Conservation (phyloP, 306 rosid genomes). For the Castanospermum australe region DNA sequence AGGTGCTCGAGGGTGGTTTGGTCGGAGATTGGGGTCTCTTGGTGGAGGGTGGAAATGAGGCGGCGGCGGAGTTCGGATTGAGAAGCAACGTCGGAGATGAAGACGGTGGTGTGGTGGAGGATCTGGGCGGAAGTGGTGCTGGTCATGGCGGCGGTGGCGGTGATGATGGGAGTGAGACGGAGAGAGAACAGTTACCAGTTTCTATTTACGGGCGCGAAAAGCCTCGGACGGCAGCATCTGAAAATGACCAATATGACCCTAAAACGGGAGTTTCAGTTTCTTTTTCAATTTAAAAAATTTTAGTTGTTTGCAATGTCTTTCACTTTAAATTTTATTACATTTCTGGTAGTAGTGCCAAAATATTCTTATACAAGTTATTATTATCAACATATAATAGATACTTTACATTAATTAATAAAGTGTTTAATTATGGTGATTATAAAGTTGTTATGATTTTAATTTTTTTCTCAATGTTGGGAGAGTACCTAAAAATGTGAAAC, state of each 20-base stretch:
- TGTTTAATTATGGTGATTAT: no score
- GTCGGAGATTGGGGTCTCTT: slow-evolving; percentile 18
- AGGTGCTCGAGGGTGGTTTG: slow-evolving; percentile 43
- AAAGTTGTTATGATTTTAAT: no score
- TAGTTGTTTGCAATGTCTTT: no score
- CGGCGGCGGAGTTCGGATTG: slow-evolving; percentile 53
- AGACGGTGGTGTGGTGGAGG: slow-evolving; percentile 49
- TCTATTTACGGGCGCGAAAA: slow-evolving; percentile 24
- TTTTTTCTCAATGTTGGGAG: no score
- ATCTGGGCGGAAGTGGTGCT: slow-evolving; percentile 53
- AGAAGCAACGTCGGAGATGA: slow-evolving; percentile 44
- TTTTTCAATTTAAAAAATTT: neutral
- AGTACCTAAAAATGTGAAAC: no score
- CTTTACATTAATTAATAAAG: no score
- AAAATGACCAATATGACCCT: slow-evolving; percentile 27
- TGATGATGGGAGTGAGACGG: no score
- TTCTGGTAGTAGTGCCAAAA: no score
- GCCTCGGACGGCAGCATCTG: slow-evolving; percentile 42
- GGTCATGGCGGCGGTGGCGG: slow-evolving; percentile 38
- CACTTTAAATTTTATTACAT: no score
- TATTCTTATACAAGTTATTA: no score
- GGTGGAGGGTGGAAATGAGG: slow-evolving; percentile 44
- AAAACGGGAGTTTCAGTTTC: neutral
- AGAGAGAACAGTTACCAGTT: slow-evolving; percentile 27
- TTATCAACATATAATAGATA: no score